Conservation (phyloP, 495 filamentous ascomycete species). For the Cercophora newfieldiana region DNA sequence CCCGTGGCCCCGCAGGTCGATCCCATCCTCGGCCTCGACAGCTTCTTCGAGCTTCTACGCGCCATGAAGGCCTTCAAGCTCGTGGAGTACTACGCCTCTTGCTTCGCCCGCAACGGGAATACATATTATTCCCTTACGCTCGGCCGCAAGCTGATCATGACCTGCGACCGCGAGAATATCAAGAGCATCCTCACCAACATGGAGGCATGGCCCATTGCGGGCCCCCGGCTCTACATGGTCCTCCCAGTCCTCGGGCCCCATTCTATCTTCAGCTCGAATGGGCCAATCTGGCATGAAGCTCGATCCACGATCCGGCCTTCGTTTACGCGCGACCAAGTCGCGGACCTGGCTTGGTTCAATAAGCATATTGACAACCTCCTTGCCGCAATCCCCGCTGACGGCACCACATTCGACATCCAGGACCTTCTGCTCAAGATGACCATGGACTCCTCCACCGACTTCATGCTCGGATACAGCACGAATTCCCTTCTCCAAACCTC, state of each 20-base stretch:
- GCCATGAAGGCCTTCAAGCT: constrained; percentile 32
- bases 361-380: constrained; percentile 59
- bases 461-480: constrained; percentile 52
- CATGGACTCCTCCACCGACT: constrained; percentile 65
- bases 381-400: constrained; percentile 39
- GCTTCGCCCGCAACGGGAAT: constrained; percentile 29
- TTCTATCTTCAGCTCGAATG: constrained; percentile 71
- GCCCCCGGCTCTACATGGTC: constrained; percentile 31
- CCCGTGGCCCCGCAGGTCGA: constrained; percentile 41
- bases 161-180: constrained; percentile 73
- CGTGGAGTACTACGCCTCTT: constrained; percentile 22
- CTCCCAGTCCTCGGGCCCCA: constrained; percentile 40
- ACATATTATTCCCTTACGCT: constrained; percentile 37
- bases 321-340: constrained; percentile 52
- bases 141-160: constrained; percentile 43
- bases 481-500: constrained; percentile 34
- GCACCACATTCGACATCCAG: constrained; percentile 59
- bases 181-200: constrained; percentile 69
- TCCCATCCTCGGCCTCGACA: constrained; percentile 45
- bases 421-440: constrained; percentile 60
- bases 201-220: constrained; percentile 52
- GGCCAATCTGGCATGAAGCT: constrained; percentile 59
- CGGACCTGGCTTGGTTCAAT: constrained; percentile 55
- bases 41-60: constrained; percentile 30
- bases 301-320: constrained; percentile 48